Percentiles rank a stretch among this genome's conserved stretches.
phyloP scores from a whole-genome alignment of 345 rosid genomes.

The Populus tremula region DNA sequence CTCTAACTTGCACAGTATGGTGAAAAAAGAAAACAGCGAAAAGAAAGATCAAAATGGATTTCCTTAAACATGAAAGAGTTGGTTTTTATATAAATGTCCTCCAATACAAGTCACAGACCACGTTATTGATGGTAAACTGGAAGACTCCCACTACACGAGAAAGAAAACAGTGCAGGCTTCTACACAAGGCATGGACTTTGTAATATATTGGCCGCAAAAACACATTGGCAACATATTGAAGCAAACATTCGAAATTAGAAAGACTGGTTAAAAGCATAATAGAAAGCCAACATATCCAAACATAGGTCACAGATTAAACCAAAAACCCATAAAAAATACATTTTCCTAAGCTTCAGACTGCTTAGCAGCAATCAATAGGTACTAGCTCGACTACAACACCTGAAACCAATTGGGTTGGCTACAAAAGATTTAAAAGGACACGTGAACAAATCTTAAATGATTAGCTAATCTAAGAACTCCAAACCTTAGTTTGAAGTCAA shows the following conservation, averaged over 20 bases:
- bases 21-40: neutral
- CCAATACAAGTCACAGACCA: neutral
- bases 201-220: neutral
- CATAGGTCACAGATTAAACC: neutral
- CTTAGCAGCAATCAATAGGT: neutral
- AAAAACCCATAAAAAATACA: neutral
- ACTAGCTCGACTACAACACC: no score
- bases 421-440: no score
- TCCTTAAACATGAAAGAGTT: no score
- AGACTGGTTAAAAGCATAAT: neutral
- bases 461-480: neutral
- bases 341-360: neutral
- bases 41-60: neutral
- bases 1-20: neutral
- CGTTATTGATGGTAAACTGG: neutral
- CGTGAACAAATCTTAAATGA: no score
- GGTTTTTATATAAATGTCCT: neutral
- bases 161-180: neutral
- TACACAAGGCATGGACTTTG: neutral
- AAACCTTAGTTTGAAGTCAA: neutral
- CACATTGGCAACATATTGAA: neutral
- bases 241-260: neutral
- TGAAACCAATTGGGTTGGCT: no score
- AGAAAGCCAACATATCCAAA: neutral
- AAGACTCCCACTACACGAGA: neutral